A percentile compares a stretch with the other conserved stretches of the same genome.
These are phyloP conservation scores for Imleria badia DNA, from an alignment of 768 basidiomycete genomes.

Conservation along the genomic window DNA sequence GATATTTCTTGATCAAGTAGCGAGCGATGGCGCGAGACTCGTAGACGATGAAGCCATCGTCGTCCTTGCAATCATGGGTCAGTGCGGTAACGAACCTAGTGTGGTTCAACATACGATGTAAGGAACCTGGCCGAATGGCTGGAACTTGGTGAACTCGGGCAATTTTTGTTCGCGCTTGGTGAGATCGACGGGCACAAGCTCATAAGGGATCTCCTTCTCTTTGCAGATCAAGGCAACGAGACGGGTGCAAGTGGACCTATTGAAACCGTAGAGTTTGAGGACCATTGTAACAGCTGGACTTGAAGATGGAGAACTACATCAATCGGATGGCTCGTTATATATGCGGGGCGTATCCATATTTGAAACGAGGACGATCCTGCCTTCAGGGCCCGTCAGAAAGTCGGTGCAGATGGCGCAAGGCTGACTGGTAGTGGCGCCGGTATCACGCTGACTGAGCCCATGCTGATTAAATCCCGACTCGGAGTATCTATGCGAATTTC, in stretches of 20 bases:
- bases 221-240: slow-evolving; percentile 51
- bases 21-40: slow-evolving; percentile 62
- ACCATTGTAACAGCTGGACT: slow-evolving; percentile 27
- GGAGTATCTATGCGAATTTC: too few relatives aligned
- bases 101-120: slow-evolving; percentile 33
- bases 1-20: slow-evolving; percentile 58
- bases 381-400: too few relatives aligned
- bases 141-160: slow-evolving; percentile 41
- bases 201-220: slow-evolving; percentile 59
- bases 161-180: slow-evolving; percentile 46
- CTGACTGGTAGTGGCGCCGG: too few relatives aligned
- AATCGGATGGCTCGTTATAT: slow-evolving; percentile 2
- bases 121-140: slow-evolving; percentile 61
- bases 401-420: too few relatives aligned
- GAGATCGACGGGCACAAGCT: slow-evolving; percentile 46
- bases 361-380: too few relatives aligned
- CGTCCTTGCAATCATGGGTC: slow-evolving; percentile 36
- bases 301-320: neutral
- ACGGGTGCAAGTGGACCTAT: slow-evolving; percentile 47
- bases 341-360: neutral
- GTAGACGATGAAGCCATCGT: slow-evolving; percentile 62
- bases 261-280: slow-evolving; percentile 36
- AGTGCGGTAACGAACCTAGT: neutral
- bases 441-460: too few relatives aligned
- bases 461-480: too few relatives aligned